These are phyloP conservation scores for Rhodocollybia butyracea DNA, from an alignment of 768 basidiomycete genomes.

Conservation along the genomic window DNA sequence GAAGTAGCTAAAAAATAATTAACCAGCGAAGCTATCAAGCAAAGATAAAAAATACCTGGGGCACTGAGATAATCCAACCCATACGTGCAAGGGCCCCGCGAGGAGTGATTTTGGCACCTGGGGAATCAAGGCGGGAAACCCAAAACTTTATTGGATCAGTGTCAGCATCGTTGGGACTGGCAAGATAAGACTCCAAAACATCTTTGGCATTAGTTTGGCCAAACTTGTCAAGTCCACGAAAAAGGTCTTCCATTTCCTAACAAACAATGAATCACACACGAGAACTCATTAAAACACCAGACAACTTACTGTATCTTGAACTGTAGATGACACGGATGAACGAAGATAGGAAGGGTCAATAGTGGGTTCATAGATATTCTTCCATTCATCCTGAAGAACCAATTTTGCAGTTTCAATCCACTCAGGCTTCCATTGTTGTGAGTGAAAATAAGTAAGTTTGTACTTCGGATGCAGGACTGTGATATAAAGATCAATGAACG, in stretches of 20 bases:
- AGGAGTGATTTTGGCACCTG: not conserved
- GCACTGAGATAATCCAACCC: not conserved
- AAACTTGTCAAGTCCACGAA: not conserved
- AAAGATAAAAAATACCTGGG: not conserved
- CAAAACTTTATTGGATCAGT: not conserved
- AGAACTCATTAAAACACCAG: too few species aligned
- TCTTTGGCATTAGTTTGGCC: not conserved
- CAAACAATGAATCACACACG: too few species aligned
- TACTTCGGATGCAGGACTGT: too few species aligned
- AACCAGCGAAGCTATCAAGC: not conserved
- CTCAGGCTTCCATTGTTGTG: too few species aligned
- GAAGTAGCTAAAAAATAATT: slow-evolving; percentile 10
- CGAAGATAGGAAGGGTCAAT: too few species aligned
- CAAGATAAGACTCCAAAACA: not conserved
- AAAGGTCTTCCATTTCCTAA: not conserved
- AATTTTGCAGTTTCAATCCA: too few species aligned
- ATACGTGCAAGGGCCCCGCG: not conserved
- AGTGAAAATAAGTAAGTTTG: too few species aligned
- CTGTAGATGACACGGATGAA: too few species aligned
- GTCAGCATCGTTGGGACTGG: not conserved
- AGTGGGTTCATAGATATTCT: too few species aligned
- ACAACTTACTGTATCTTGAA: too few species aligned
- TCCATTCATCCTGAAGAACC: too few species aligned
- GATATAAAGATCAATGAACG: too few species aligned
- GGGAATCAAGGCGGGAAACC: not conserved